Base-by-base conservation (phyloP, 1,284 basidiomycete species). In the Cryptococcus neoformans region DNA sequence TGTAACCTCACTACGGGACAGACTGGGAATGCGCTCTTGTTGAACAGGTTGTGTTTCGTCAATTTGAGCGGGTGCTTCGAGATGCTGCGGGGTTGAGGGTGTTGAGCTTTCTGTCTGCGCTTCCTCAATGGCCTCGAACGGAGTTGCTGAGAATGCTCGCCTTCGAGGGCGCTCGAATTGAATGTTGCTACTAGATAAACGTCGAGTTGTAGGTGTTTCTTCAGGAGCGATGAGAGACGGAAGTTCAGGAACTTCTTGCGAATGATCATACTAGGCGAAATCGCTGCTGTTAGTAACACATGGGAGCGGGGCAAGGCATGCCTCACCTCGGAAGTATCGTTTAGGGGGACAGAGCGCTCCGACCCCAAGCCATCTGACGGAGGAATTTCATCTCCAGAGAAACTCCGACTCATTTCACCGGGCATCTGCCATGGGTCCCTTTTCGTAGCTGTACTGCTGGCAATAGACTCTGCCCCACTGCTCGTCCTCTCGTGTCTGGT, bases 1-100 rank as follows among this genome's bases (percentile, higher is more conserved):
- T 0, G 72, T 72, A 1, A 71, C 44, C 38, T 74, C 73, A 54
- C 71, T 74, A 9, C 68, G 59, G 8, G 70, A 67, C n/a, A 76
- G 59, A 51, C 74, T 76, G 1, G 74, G 74, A 16, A 76, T 65
- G 1, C 70, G 63, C 9, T 68, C 68, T 21, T 64, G 45, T 11
- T 41, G 36, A 8, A 61, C 47, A 14, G 44, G 11, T 11, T 17
- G 34, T n/a, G 35, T 6, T 6, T 42, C 39, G 16, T 39, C 10
- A 49, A 50, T 40, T 28, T 38, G 47, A 39, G 40, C 48, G 3
- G 48, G 35, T 5, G 51, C 54, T 11, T 51, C 48, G 39, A 53
- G 44, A n/a, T 16, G 14, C 10, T 46, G 16, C 36, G 16, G 50
- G 48, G 8, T 21, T 8, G 34, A 44, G 50, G 37, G 53, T 17